Percentiles rank a stretch among this genome's conserved stretches.
Evolutionary conservation across 352 stramenopile species (phyloP).

Genomic region (Phytophthora pisi): DNA sequence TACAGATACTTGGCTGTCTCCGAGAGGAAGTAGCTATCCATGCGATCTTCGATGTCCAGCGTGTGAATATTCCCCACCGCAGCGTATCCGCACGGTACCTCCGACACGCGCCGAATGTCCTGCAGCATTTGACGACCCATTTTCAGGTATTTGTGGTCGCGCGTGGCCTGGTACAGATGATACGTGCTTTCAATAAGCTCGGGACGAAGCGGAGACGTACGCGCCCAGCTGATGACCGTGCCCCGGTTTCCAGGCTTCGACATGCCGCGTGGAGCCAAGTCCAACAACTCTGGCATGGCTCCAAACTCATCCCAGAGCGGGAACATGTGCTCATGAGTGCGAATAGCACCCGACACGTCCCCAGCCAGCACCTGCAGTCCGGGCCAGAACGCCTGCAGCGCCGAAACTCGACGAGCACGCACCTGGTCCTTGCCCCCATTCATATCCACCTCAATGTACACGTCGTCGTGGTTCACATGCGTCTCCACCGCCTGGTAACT

Average conservation of each 20-base stretch:
- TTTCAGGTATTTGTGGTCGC: slow-evolving; percentile 89
- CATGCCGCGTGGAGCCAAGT: slow-evolving; percentile 56
- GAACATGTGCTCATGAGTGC: slow-evolving; percentile 94
- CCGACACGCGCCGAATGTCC: slow-evolving; percentile 87
- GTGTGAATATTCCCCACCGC: slow-evolving; percentile 91
- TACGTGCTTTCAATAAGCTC: slow-evolving; percentile 98
- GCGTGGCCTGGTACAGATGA: slow-evolving; percentile 93
- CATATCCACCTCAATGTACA: slow-evolving; percentile 91
- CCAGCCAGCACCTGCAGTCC: slow-evolving; percentile 95
- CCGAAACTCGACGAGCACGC: slow-evolving; percentile 73
- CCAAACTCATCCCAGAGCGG: slow-evolving; percentile 94
- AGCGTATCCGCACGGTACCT: slow-evolving; percentile 93
- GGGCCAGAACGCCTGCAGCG: slow-evolving; percentile 97
- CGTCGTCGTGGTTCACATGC: slow-evolving; percentile 73
- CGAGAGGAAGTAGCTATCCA: slow-evolving; percentile 99
- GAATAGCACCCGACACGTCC: slow-evolving; percentile 89
- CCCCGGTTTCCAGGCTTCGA: slow-evolving; percentile 36
- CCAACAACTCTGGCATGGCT: slow-evolving; percentile 95
- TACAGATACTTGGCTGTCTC: slow-evolving; percentile 99
- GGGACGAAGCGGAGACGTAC: slow-evolving; percentile 93
- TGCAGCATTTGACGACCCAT: slow-evolving; percentile 89
- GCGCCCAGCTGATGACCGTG: slow-evolving; percentile 76
- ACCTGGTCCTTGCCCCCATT: slow-evolving; percentile 62
- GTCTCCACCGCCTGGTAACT: slow-evolving; percentile 82
- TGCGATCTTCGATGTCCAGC: slow-evolving; percentile 93